Base-by-base conservation (phyloP, 345 rosid species). In the Combretum micranthum region DNA sequence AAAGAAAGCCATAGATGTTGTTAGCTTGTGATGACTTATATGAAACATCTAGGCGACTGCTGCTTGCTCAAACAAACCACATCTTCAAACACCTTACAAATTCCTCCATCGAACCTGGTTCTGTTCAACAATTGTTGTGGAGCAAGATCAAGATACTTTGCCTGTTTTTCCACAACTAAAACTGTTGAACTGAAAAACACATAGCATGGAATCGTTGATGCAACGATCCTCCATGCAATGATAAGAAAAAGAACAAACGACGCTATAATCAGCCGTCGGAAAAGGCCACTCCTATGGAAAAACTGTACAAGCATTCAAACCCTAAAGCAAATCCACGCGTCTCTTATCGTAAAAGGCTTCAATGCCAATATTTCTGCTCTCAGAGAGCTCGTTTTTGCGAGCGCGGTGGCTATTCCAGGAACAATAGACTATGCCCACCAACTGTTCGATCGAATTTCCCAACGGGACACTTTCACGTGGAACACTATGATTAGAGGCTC, bases 391-490 rank as follows among this genome's bases (percentile, higher is more conserved):
- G 66, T 87, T 37, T 75, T 84, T 13, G 83, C 72, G 57, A 75
- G 74, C 57, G 73, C 83, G 0, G 43, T 79, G 44, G 47, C 73
- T 0, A 59, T 77, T 50, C 56, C 80, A 12, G 64, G 59, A 42
- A 69, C 81, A 46, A 64, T 84, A 25, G 72, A 67, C 13, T 82
- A 84, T 47, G 88, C 91, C 60, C 64, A 50, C 23, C 60, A 72
- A 50, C 65, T 87, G 57, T 71, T 87, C 60, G 69, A 62, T 73
- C 62, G 66, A 59, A 74, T 75, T 51, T 74, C 65, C 8, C 49
- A 78, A 4, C 87, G 89, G 0, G 92, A 84, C 64, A 73, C 69
- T 1, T 85, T 87, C 78, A 80, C 80, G 89, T 83, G 75, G 81
- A 85, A 87, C 65, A 76, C 86, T 12, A 62, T 87, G 21, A 76